Conservation (phyloP, 495 filamentous ascomycete species). For the Platismatia glauca region DNA sequence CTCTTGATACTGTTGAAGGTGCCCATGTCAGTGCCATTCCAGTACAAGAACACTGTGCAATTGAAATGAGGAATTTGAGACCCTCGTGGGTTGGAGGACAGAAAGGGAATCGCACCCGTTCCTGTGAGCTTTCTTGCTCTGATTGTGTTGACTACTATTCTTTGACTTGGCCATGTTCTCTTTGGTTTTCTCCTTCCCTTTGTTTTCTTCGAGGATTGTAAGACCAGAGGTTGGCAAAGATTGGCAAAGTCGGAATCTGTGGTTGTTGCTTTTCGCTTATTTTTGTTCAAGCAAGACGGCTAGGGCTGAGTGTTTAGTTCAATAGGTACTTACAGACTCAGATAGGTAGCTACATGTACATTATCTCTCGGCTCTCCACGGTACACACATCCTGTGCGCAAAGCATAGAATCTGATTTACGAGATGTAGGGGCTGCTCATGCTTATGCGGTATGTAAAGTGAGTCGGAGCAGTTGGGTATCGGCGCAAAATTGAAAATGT, state of each 20-base stretch:
- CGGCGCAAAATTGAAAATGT: neutral
- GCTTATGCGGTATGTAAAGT: neutral
- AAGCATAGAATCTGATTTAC: neutral
- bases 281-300: neutral
- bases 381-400: neutral
- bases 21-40: neutral
- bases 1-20: conserved; percentile 80
- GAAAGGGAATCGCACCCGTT: conserved; percentile 68
- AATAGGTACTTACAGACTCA: no score
- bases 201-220: no score
- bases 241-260: neutral
- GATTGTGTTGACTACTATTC: conserved; percentile 99
- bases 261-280: neutral
- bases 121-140: conserved; percentile 89
- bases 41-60: neutral
- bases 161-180: conserved; percentile 64
- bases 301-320: neutral
- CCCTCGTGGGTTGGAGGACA: conserved; percentile 1
- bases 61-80: conserved; percentile 4
- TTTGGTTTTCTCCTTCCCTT: neutral
- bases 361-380: no score
- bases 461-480: neutral
- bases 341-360: no score
- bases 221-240: neutral
- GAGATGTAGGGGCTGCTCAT: neutral